Percentiles rank a stretch among this genome's conserved stretches.
phyloP scores from a whole-genome alignment of 2,329 filamentous ascomycete genomes.

The Nigrospora sphaerica region DNA sequence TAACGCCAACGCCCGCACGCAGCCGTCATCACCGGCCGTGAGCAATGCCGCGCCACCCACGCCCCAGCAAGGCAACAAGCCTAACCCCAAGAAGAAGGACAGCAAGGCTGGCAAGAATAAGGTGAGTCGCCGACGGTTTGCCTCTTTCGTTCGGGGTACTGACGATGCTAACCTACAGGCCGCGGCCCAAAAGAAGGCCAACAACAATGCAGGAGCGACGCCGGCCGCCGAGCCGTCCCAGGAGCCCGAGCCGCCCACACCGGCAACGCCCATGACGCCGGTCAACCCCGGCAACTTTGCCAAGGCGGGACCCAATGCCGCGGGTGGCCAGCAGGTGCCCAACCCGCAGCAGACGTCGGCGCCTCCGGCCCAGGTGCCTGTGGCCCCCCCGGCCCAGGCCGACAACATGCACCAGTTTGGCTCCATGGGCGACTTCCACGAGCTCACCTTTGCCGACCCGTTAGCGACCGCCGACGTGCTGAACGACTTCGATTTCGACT shows the following conservation, averaged over 20 bases:
- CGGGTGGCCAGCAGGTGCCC: slow-evolving; percentile 26
- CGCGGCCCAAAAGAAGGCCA: slow-evolving; percentile 57
- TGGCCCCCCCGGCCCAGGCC: slow-evolving; percentile 35
- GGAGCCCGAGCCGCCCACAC: slow-evolving; percentile 52
- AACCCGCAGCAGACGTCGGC: slow-evolving; percentile 39
- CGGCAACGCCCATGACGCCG: slow-evolving; percentile 58
- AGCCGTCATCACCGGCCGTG: slow-evolving; percentile 55
- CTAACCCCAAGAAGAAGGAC: slow-evolving; percentile 73
- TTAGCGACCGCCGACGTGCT: slow-evolving; percentile 44
- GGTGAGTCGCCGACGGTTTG: slow-evolving; percentile 38
- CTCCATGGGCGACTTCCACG: slow-evolving; percentile 29
- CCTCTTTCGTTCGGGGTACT: slow-evolving; percentile 11
- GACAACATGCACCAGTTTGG: slow-evolving; percentile 39
- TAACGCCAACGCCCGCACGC: slow-evolving; percentile 43
- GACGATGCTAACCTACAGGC: slow-evolving; percentile 30
- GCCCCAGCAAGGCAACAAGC: slow-evolving; percentile 65
- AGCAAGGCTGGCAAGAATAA: slow-evolving; percentile 58
- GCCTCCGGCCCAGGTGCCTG: slow-evolving; percentile 32
- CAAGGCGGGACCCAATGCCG: slow-evolving; percentile 35
- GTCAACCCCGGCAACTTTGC: slow-evolving; percentile 44
- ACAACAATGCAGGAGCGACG: slow-evolving; percentile 46
- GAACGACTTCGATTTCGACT: slow-evolving; percentile 4
- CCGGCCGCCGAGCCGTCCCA: slow-evolving; percentile 48
- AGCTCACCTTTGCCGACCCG: slow-evolving; percentile 27
- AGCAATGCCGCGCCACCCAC: slow-evolving; percentile 66